Conservation (phyloP, 2,329 filamentous ascomycete genomes). For the Intubia oerlemansii region DNA sequence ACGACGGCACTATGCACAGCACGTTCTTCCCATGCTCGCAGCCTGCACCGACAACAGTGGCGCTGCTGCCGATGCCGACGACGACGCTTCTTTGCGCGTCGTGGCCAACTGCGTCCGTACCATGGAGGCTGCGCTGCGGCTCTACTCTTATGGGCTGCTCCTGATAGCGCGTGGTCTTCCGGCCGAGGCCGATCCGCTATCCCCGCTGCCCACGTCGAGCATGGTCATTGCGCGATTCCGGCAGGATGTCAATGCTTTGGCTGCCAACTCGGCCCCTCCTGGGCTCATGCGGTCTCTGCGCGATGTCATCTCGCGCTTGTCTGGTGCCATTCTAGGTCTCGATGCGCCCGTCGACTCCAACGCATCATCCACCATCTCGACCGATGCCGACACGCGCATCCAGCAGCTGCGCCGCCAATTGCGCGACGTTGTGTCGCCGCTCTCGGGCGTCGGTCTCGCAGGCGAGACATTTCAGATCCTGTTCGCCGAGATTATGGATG, state of each 20-base stretch:
- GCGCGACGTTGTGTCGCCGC: constrained; percentile 31
- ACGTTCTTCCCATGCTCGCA: constrained; percentile 33
- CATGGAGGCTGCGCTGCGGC: constrained; percentile 35
- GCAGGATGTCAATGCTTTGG: constrained; percentile 40
- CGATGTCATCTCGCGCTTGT: constrained; percentile 29
- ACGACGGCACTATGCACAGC: constrained; percentile 35
- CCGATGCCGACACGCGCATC: constrained; percentile 10
- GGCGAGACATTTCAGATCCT: constrained; percentile 48
- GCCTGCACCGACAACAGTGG: constrained; percentile 18
- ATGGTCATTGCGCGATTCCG: constrained; percentile 24
- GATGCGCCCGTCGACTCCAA: constrained; percentile 2
- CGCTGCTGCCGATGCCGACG: no score
- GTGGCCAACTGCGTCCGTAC: constrained; percentile 28
- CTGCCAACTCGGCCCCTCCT: constrained; percentile 38
- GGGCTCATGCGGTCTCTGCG: constrained; percentile 31
- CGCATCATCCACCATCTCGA: constrained; percentile 9
- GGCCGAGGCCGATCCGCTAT: no score
- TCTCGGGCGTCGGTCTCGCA: constrained; percentile 44
- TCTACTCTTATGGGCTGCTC: constrained; percentile 32
- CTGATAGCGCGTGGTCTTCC: constrained; percentile 26
- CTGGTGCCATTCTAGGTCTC: constrained; percentile 25
- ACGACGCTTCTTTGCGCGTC: no score
- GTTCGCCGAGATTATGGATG: constrained; percentile 50
- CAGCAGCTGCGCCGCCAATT: constrained; percentile 25
- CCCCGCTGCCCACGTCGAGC: no score